A percentile compares a stretch with the other conserved stretches of the same genome.
These are phyloP conservation scores for Lippia alba DNA, from an alignment of 305 asterid species.

Conservation along the genomic window DNA sequence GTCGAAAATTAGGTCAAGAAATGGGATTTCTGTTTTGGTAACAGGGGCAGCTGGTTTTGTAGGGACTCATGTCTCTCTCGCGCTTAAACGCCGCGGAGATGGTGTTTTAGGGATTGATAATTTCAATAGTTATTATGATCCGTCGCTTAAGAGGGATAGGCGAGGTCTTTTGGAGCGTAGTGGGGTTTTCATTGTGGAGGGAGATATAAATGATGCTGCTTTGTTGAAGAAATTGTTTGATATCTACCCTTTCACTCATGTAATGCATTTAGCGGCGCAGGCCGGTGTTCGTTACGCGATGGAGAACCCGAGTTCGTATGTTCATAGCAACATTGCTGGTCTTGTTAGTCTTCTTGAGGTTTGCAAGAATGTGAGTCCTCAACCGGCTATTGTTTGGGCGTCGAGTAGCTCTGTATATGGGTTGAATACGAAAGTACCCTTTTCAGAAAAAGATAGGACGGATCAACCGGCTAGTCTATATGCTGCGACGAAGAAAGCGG, in stretches of 20 bases:
- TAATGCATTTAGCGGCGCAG: conserved; percentile 71
- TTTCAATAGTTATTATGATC: conserved; percentile 70
- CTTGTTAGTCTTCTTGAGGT: conserved; percentile 62
- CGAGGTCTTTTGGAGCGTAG: conserved; percentile 52
- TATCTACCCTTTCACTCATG: conserved; percentile 60
- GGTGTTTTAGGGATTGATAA: conserved; percentile 70
- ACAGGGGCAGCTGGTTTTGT: conserved; percentile 76
- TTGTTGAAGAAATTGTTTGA: conserved; percentile 55
- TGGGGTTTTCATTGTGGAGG: conserved; percentile 69
- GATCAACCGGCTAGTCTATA: conserved; percentile 72
- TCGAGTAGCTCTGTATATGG: conserved; percentile 77
- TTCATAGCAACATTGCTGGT: conserved; percentile 70
- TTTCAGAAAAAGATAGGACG: conserved; percentile 62
- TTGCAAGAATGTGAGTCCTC: conserved; percentile 65
- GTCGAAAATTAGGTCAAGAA: conserved; percentile 49
- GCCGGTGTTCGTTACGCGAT: conserved; percentile 75
- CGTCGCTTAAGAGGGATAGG: conserved; percentile 57
- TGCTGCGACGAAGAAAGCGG: conserved; percentile 75
- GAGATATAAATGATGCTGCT: conserved; percentile 58
- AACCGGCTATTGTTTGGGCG: conserved; percentile 79
- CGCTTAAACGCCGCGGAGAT: conserved; percentile 64
- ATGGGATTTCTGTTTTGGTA: conserved; percentile 59
- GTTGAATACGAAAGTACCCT: conserved; percentile 63
- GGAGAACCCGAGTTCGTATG: conserved; percentile 69
- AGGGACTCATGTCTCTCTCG: conserved; percentile 63